These are phyloP conservation scores for Phytomonas sp. DNA, from an alignment of 208 protist species.

Conservation along the genomic window DNA sequence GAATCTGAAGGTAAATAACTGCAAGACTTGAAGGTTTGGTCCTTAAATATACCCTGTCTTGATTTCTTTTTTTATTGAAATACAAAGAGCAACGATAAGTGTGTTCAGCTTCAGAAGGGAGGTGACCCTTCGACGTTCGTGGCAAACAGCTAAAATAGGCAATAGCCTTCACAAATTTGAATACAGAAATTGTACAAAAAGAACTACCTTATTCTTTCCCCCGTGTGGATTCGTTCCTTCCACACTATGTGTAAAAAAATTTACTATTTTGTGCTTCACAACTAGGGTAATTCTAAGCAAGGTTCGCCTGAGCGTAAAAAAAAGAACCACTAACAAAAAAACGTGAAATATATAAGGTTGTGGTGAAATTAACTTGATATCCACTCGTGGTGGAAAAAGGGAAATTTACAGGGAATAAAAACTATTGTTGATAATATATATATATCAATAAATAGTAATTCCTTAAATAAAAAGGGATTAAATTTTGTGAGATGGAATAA, in stretches of 20 bases:
- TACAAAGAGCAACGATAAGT: too few species aligned
- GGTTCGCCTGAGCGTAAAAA: not conserved
- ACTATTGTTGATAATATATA: constrained; percentile 11
- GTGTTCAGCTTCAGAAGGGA: not conserved
- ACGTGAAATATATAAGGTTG: not conserved
- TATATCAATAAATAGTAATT: constrained; percentile 2
- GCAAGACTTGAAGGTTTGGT: too few species aligned
- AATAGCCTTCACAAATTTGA: not conserved
- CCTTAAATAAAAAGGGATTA: not conserved
- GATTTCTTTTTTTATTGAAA: too few species aligned
- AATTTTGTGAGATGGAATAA: constrained; percentile 7
- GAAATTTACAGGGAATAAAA: constrained; percentile 10
- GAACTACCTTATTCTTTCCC: not conserved
- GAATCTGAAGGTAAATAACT: too few species aligned
- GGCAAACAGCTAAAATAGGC: not conserved
- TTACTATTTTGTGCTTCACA: not conserved
- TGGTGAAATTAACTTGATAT: not conserved
- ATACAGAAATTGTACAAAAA: not conserved
- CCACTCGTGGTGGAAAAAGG: not conserved
- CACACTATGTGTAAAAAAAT: not conserved
- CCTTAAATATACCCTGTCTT: too few species aligned
- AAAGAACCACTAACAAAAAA: not conserved
- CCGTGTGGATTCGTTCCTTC: not conserved
- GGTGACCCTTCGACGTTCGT: not conserved
- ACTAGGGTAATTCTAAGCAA: not conserved